Percentiles rank a stretch among this genome's conserved stretches.
These are phyloP conservation scores for Phanerodontia chrysosporium DNA, from an alignment of 768 basidiomycete species.

Conservation along the genomic window DNA sequence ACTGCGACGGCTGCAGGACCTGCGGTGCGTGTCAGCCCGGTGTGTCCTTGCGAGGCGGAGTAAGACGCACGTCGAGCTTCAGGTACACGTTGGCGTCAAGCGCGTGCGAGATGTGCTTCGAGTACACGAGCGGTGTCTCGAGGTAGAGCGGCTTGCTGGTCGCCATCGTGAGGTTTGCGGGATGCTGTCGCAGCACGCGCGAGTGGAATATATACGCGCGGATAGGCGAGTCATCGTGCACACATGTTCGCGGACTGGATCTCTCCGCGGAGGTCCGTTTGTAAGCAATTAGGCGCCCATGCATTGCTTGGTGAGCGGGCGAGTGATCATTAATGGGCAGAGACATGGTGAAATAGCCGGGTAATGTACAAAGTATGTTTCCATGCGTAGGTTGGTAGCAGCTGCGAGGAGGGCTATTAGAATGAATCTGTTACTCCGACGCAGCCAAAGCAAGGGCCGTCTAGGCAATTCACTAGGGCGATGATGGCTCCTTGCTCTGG, in stretches of 20 bases:
- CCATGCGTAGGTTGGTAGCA: too few relatives aligned
- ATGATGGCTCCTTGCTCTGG: neutral
- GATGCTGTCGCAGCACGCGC: neutral
- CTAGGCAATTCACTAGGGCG: too few relatives aligned
- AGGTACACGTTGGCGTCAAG: constrained; percentile 55
- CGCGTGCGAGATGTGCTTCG: constrained; percentile 50
- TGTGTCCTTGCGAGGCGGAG: neutral
- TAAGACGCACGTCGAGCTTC: constrained; percentile 60
- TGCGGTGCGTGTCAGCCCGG: neutral
- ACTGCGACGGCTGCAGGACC: constrained; percentile 70
- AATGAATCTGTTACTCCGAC: too few relatives aligned
- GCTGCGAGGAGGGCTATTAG: too few relatives aligned
- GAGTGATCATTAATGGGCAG: neutral
- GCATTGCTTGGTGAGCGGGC: neutral
- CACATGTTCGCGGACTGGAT: neutral
- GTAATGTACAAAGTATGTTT: too few relatives aligned
- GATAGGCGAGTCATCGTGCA: neutral
- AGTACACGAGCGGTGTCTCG: constrained; percentile 64
- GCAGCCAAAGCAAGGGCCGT: too few relatives aligned
- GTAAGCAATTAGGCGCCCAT: neutral
- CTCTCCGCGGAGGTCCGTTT: neutral
- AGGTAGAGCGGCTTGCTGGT: constrained; percentile 38
- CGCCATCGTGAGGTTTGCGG: constrained; percentile 1
- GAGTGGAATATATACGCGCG: neutral
- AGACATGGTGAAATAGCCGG: neutral